Evolutionary conservation across 768 basidiomycete genomes (phyloP).

Genomic region (Royoungia palumana): DNA sequence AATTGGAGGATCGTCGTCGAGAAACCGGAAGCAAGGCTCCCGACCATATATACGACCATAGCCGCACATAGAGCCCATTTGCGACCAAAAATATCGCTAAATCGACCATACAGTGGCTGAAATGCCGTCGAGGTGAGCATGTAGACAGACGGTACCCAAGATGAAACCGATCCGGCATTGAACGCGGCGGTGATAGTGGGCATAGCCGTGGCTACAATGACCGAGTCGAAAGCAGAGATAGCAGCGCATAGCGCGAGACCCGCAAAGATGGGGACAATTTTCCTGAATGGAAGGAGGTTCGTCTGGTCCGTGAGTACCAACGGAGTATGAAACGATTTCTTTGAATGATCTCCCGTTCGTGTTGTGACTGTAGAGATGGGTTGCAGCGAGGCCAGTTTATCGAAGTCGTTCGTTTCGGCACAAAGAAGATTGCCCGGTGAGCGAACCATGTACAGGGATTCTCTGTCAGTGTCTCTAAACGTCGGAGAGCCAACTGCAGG

Average conservation of each 20-base stretch:
- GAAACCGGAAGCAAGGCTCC: constrained; percentile 65
- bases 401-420: neutral
- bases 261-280: constrained; percentile 59
- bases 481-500: neutral
- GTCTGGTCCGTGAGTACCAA: constrained; percentile 65
- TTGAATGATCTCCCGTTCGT: neutral
- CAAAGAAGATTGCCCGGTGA: neutral
- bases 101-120: constrained; percentile 52
- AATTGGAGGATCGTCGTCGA: constrained; percentile 61
- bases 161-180: constrained; percentile 42
- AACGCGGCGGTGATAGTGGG: constrained; percentile 67
- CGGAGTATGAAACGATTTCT: neutral
- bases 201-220: constrained; percentile 72
- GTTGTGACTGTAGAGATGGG: constrained; percentile 5
- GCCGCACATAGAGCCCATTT: constrained; percentile 56
- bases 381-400: constrained; percentile 1
- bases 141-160: constrained; percentile 74
- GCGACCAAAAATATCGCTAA: constrained; percentile 66
- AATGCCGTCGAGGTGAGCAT: constrained; percentile 51
- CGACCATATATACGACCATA: constrained; percentile 62
- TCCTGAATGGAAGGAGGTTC: constrained; percentile 64
- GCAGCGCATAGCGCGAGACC: constrained; percentile 60
- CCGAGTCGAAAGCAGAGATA: constrained; percentile 64
- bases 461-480: neutral
- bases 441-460: neutral